Conservation (phyloP, 352 stramenopile genomes). For the Globisporangium splendens region DNA sequence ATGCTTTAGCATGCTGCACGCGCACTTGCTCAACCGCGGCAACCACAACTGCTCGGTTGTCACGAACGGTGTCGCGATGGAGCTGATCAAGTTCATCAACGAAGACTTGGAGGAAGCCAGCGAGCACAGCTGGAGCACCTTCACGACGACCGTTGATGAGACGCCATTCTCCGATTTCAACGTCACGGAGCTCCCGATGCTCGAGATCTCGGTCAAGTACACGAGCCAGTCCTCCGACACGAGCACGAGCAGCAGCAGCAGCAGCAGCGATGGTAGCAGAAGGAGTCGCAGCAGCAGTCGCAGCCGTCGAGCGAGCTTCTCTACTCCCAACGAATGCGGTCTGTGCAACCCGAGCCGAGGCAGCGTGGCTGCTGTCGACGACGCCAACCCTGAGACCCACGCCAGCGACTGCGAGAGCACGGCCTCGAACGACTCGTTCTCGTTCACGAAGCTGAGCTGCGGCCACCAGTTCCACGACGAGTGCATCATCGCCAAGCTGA, state of each 20-base stretch:
- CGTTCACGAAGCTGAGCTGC: conserved; percentile 18
- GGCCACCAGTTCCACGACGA: conserved; percentile 52
- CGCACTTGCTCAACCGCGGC: conserved; percentile 27
- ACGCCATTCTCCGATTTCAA: too few relatives aligned
- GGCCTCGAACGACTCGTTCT: too few relatives aligned
- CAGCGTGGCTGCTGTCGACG: too few relatives aligned
- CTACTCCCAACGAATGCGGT: neutral
- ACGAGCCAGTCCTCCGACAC: too few relatives aligned
- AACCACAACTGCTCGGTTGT: conserved; percentile 38
- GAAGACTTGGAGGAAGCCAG: neutral
- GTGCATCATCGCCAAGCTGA: conserved; percentile 41
- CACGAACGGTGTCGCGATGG: conserved; percentile 23
- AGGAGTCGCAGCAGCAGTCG: too few relatives aligned
- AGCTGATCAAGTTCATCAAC: conserved; percentile 18
- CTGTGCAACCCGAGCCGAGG: neutral
- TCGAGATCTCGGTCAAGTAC: neutral
- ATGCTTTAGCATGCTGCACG: conserved; percentile 29
- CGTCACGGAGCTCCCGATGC: neutral
- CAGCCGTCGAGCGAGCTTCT: too few relatives aligned
- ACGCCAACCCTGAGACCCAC: too few relatives aligned
- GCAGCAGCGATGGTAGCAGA: too few relatives aligned
- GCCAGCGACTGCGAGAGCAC: too few relatives aligned
- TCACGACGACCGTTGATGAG: too few relatives aligned
- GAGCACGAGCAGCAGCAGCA: too few relatives aligned
- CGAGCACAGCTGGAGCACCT: too few relatives aligned